phyloP scores from a whole-genome alignment of 257 asterid genomes.

The Voacanga thouarsii region DNA sequence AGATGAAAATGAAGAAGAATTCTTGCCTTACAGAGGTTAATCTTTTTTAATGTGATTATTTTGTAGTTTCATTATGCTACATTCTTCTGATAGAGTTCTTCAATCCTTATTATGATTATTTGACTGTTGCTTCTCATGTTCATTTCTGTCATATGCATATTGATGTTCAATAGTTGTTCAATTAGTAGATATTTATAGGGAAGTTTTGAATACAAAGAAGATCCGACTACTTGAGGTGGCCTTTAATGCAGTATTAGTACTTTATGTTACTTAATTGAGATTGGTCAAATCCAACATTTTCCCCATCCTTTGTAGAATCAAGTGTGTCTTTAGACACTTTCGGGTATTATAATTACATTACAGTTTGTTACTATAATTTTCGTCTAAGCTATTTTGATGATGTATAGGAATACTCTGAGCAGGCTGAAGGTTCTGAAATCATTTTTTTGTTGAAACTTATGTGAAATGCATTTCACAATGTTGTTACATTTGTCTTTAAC shows the following conservation, averaged over 20 bases:
- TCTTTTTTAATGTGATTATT: neutral
- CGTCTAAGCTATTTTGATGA: neutral
- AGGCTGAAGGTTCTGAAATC: neutral
- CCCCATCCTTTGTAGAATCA: neutral
- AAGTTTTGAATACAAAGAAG: neutral
- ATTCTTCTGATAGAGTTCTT: neutral
- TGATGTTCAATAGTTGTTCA: neutral
- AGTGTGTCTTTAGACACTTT: neutral
- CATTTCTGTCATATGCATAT: neutral
- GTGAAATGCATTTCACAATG: neutral
- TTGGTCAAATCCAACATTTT: neutral
- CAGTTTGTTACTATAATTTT: neutral
- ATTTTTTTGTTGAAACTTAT: neutral
- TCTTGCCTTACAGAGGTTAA: conserved; percentile 7
- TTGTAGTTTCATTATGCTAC: neutral
- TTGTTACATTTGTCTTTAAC: neutral
- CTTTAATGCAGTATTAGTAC: neutral
- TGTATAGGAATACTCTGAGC: neutral
- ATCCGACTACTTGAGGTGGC: neutral
- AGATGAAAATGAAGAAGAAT: neutral
- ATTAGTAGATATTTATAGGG: neutral
- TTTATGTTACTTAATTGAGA: neutral
- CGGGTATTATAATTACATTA: neutral
- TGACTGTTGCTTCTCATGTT: neutral
- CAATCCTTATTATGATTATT: neutral